Percentiles rank a stretch among this genome's conserved stretches.
Evolutionary conservation across 2,329 filamentous ascomycete genomes (phyloP).

Genomic region (Neopestalotiopsis sp.): DNA sequence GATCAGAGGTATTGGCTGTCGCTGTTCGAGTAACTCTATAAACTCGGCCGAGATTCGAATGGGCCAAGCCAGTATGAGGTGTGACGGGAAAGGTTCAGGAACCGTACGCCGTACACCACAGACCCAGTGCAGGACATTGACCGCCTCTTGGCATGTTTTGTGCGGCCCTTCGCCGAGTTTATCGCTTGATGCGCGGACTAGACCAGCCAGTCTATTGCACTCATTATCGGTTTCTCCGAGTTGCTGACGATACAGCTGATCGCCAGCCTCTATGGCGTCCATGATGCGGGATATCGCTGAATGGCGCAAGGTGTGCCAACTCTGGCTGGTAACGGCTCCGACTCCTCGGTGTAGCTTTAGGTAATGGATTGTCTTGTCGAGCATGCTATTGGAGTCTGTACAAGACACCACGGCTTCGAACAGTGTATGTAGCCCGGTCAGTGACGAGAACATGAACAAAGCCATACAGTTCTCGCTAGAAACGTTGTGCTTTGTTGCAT

Average conservation of each 20-base stretch:
- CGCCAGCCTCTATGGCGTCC: not conserved
- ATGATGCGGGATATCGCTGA: not conserved
- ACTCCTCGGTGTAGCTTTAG: not conserved
- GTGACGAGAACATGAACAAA: slow-evolving; percentile 3
- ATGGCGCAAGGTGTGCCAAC: not conserved
- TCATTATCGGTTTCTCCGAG: not conserved
- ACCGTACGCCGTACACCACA: not conserved
- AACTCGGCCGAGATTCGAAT: slow-evolving; percentile 21
- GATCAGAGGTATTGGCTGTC: slow-evolving; percentile 29
- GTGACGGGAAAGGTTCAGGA: not conserved
- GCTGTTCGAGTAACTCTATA: slow-evolving; percentile 27
- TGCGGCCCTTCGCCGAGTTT: not conserved
- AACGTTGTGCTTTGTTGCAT: not conserved
- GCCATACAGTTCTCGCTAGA: slow-evolving; percentile 2
- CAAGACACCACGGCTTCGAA: not conserved
- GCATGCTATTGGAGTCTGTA: not conserved
- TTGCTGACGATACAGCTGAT: not conserved
- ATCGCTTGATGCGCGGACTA: not conserved
- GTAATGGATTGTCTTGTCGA: slow-evolving; percentile 1
- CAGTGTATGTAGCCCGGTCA: slow-evolving; percentile 7
- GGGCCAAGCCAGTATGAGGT: not conserved
- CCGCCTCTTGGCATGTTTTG: slow-evolving; percentile 1
- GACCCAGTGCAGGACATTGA: not conserved
- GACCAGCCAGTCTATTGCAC: not conserved
- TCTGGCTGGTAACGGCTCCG: not conserved